Percentiles rank a stretch among this genome's conserved stretches.
These are phyloP conservation scores for Letharia columbiana DNA, from an alignment of 495 filamentous ascomycete species.

Conservation along the genomic window DNA sequence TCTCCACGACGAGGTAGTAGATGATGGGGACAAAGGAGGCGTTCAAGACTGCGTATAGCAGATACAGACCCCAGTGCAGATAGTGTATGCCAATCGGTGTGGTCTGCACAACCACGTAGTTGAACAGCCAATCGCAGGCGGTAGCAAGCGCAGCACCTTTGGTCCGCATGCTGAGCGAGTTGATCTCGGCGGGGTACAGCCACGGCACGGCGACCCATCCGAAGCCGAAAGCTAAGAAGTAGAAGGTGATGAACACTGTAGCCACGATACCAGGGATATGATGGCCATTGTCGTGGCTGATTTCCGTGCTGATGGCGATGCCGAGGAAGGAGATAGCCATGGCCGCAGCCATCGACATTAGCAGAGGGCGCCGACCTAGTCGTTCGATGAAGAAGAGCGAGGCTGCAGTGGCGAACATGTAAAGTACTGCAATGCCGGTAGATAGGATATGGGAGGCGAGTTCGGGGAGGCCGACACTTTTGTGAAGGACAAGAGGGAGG, in stretches of 20 bases:
- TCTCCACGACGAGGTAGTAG: constrained; percentile 56
- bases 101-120: constrained; percentile 42
- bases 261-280: constrained; percentile 31
- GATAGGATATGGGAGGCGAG: constrained; percentile 75
- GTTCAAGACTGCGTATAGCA: constrained; percentile 35
- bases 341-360: constrained; percentile 50
- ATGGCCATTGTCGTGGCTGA: constrained; percentile 21
- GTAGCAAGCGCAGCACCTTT: constrained; percentile 44
- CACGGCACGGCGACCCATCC: constrained; percentile 50
- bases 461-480: constrained; percentile 51
- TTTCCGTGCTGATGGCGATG: constrained; percentile 24
- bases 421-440: constrained; percentile 67
- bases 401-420: constrained; percentile 60
- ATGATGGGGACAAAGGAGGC: constrained; percentile 48
- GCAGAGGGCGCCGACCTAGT: constrained; percentile 58
- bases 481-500: constrained; percentile 50
- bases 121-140: constrained; percentile 42
- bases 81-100: constrained; percentile 37
- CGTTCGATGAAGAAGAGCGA: constrained; percentile 74
- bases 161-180: constrained; percentile 47
- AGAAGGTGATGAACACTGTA: constrained; percentile 48
- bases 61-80: constrained; percentile 33
- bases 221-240: constrained; percentile 44
- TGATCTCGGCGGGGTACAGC: constrained; percentile 55
- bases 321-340: constrained; percentile 31